These are phyloP conservation scores for Yamadazyma spencermartinsiae DNA, from an alignment of 1,139 yeast genomes.

Conservation along the genomic window DNA sequence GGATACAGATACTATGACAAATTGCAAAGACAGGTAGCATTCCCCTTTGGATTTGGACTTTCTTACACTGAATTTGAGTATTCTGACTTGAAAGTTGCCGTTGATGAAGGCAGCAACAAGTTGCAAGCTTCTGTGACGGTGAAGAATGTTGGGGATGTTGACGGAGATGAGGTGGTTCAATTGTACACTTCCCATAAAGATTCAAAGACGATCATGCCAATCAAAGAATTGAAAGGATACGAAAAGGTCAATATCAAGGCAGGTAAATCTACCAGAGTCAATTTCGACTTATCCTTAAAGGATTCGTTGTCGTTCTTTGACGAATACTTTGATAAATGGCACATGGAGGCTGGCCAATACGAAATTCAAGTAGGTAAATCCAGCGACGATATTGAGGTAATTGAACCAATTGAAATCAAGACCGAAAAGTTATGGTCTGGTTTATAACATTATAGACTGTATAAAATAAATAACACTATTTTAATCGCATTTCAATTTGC, in stretches of 20 bases:
- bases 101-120: slow-evolving; percentile 14
- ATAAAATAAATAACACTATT: no score
- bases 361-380: slow-evolving; percentile 42
- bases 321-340: slow-evolving; percentile 43
- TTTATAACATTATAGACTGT: background rate
- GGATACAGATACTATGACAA: slow-evolving; percentile 64
- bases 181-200: slow-evolving; percentile 39
- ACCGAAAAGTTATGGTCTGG: slow-evolving; percentile 13
- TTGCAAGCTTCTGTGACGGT: slow-evolving; percentile 31
- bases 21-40: slow-evolving; percentile 43
- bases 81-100: slow-evolving; percentile 15
- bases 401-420: slow-evolving; percentile 32
- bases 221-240: slow-evolving; percentile 58
- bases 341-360: slow-evolving; percentile 15
- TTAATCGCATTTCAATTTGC: no score
- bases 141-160: slow-evolving; percentile 37
- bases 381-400: slow-evolving; percentile 25
- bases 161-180: slow-evolving; percentile 50
- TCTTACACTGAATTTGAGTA: slow-evolving; percentile 52
- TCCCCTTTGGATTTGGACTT: slow-evolving; percentile 67
- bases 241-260: slow-evolving; percentile 44
- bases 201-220: slow-evolving; percentile 48
- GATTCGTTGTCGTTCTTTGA: slow-evolving; percentile 58
- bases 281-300: slow-evolving; percentile 35
- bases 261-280: slow-evolving; percentile 37